Conservation (phyloP, 305 asterid species). For the Ilex paraguariensis region DNA sequence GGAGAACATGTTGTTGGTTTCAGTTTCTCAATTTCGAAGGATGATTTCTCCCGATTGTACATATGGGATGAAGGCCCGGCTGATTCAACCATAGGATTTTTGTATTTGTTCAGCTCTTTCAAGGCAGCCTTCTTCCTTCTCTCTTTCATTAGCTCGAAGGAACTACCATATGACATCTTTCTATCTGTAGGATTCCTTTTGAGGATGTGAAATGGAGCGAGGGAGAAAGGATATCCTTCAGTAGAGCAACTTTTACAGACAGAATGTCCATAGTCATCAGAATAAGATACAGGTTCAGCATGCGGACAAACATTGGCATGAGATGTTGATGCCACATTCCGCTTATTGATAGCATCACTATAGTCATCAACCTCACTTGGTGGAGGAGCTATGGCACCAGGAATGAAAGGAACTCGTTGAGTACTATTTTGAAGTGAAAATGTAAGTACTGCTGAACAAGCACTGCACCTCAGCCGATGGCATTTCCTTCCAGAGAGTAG, state of each 20-base stretch:
- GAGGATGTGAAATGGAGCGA: conserved; percentile 20
- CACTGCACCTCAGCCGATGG: conserved; percentile 64
- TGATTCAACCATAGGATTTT: conserved; percentile 19
- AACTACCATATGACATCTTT: conserved; percentile 26
- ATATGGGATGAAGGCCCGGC: conserved; percentile 32
- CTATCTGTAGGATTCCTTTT: conserved; percentile 20
- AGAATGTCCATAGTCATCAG: conserved; percentile 56
- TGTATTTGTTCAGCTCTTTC: conserved; percentile 10
- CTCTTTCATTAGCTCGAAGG: conserved; percentile 27
- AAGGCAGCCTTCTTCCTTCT: conserved; percentile 40
- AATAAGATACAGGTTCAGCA: conserved; percentile 42
- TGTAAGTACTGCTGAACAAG: conserved; percentile 52
- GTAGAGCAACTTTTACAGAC: conserved; percentile 48
- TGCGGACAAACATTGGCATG: conserved; percentile 22
- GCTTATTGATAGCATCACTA: conserved; percentile 11
- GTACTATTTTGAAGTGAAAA: conserved; percentile 42
- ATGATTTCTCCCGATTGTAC: conserved; percentile 28
- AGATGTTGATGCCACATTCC: conserved; percentile 16
- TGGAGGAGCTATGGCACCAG: conserved; percentile 44
- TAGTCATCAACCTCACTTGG: conserved; percentile 36
- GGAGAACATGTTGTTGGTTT: conserved; percentile 35
- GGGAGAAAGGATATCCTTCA: conserved; percentile 38
- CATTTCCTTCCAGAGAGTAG: conserved; percentile 46
- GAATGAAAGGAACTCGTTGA: conserved; percentile 43
- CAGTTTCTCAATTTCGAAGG: conserved; percentile 53